These are phyloP conservation scores for Starmerella gropengiesseri DNA, from an alignment of 805 yeast genomes.

Conservation along the genomic window DNA sequence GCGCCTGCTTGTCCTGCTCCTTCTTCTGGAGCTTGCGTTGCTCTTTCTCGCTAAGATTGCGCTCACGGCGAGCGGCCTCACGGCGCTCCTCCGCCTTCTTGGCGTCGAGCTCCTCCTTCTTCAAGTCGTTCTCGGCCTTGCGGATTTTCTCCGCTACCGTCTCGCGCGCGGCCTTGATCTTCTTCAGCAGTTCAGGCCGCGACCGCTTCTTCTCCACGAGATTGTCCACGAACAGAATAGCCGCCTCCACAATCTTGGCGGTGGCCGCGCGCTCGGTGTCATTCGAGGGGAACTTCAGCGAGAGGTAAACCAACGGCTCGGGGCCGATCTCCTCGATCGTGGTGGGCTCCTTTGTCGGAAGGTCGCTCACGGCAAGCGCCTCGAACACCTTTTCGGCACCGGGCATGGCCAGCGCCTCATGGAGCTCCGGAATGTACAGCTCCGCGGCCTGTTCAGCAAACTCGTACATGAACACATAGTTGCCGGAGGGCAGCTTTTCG, in stretches of 20 bases:
- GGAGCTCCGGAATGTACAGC: constrained; percentile 40
- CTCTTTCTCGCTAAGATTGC: constrained; percentile 60
- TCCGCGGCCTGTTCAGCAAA: constrained; percentile 66
- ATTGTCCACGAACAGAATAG: constrained; percentile 50
- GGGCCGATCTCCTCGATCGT: constrained; percentile 30
- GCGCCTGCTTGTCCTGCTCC: constrained; percentile 69
- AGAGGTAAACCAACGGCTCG: constrained; percentile 39
- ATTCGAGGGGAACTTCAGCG: constrained; percentile 42
- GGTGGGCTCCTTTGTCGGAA: constrained; percentile 61
- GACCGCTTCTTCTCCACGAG: constrained; percentile 47
- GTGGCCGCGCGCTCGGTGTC: constrained; percentile 41
- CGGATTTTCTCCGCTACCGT: constrained; percentile 57
- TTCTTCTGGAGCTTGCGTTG: constrained; percentile 69
- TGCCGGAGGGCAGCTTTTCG: constrained; percentile 53
- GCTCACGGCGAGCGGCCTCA: constrained; percentile 56
- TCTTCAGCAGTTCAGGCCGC: constrained; percentile 63
- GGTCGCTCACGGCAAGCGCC: constrained; percentile 73
- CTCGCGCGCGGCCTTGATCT: constrained; percentile 61
- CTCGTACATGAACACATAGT: constrained; percentile 84
- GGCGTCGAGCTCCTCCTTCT: constrained; percentile 57
- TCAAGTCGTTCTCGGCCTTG: constrained; percentile 53
- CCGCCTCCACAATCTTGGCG: constrained; percentile 41
- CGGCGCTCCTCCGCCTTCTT: constrained; percentile 44
- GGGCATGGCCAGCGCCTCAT: constrained; percentile 35
- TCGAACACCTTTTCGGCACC: constrained; percentile 42